Evolutionary conservation across 2,329 filamentous ascomycete genomes (phyloP).

Genomic region (Cladophialophora bantiana): DNA sequence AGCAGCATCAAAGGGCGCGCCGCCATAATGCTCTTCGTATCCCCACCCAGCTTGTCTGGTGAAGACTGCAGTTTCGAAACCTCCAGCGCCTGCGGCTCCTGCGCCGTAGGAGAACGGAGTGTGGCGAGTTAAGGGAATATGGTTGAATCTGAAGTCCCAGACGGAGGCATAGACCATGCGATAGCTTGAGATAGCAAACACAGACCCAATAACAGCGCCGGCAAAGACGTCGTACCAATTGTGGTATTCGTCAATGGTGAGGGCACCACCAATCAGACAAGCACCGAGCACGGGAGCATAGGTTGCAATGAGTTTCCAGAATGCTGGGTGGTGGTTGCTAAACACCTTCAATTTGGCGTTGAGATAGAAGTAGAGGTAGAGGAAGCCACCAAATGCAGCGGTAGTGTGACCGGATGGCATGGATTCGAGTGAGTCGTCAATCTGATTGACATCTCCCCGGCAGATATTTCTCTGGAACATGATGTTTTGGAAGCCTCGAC

Average conservation of each 20-base stretch:
- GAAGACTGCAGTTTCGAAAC: constrained; percentile 62
- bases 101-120: constrained; percentile 61
- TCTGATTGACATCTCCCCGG: constrained; percentile 68
- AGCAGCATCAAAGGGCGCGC: constrained; percentile 53
- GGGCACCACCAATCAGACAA: constrained; percentile 69
- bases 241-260: constrained; percentile 77
- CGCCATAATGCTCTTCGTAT: constrained; percentile 49
- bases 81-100: constrained; percentile 47
- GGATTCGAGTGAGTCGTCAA: constrained; percentile 73
- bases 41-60: constrained; percentile 70
- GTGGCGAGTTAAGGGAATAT: constrained; percentile 69
- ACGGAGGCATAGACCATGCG: constrained; percentile 72
- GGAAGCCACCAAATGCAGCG: constrained; percentile 58
- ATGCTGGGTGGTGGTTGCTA: constrained; percentile 72
- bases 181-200: constrained; percentile 70
- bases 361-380: constrained; percentile 75
- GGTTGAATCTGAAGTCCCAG: constrained; percentile 73
- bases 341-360: constrained; percentile 82
- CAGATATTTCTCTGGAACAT: constrained; percentile 76
- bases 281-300: constrained; percentile 73
- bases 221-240: constrained; percentile 78
- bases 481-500: constrained; percentile 63
- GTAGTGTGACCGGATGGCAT: constrained; percentile 78
- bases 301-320: constrained; percentile 74
- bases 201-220: constrained; percentile 69